Percentiles rank a stretch among this genome's conserved stretches.
phyloP scores from a whole-genome alignment of 768 basidiomycete species.

The Chalciporus piperatus region DNA sequence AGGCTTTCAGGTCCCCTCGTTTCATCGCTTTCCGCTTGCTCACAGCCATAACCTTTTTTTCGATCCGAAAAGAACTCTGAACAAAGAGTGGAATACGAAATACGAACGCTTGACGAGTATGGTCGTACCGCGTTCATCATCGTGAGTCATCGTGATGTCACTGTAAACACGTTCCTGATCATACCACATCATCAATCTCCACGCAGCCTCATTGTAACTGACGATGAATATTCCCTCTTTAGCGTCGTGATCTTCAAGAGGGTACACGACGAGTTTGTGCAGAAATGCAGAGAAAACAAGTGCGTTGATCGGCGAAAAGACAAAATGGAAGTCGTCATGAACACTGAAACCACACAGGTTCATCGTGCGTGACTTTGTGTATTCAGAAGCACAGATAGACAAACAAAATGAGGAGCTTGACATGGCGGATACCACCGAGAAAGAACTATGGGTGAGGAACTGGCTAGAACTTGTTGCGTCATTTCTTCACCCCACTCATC shows the following conservation, averaged over 20 bases:
- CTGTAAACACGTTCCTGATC: slow-evolving; percentile 21
- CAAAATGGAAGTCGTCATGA: slow-evolving; percentile 3
- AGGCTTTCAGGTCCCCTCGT: slow-evolving; percentile 24
- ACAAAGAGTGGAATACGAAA: slow-evolving; percentile 85
- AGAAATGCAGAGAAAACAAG: slow-evolving; percentile 96
- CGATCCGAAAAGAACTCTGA: slow-evolving; percentile 51
- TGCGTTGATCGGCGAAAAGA: slow-evolving; percentile 35
- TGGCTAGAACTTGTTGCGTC: neutral
- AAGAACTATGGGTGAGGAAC: slow-evolving; percentile 89
- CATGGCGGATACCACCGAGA: slow-evolving; percentile 81
- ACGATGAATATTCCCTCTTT: slow-evolving; percentile 87
- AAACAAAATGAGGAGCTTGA: slow-evolving; percentile 82
- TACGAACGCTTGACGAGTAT: slow-evolving; percentile 87
- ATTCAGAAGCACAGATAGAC: slow-evolving; percentile 74
- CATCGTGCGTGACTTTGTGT: slow-evolving; percentile 91
- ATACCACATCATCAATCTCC: slow-evolving; percentile 1
- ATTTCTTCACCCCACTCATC: neutral
- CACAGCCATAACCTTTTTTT: slow-evolving; percentile 15
- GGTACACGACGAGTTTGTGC: slow-evolving; percentile 87
- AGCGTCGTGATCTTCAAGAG: slow-evolving; percentile 86
- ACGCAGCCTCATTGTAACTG: slow-evolving; percentile 67
- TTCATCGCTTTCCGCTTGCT: slow-evolving; percentile 5
- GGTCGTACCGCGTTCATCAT: slow-evolving; percentile 91
- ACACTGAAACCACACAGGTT: slow-evolving; percentile 52
- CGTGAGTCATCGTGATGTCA: slow-evolving; percentile 45